phyloP scores from a whole-genome alignment of 1,284 basidiomycete genomes.

The Meira miltonrushii region DNA sequence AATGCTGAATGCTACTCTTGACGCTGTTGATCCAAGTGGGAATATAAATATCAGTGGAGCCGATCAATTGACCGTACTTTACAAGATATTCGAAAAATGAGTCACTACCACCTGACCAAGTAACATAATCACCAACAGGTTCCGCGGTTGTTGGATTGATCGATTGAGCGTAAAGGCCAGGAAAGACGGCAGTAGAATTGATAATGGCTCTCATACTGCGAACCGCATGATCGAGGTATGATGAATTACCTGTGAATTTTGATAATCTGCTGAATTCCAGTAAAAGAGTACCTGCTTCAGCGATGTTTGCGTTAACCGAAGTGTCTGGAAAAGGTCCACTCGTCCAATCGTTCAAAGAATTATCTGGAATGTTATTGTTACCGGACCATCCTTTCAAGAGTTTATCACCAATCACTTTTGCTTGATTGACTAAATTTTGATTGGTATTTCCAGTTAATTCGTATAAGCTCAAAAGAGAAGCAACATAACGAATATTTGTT shows the following conservation, averaged over 20 bases:
- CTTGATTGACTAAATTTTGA: slow-evolving; percentile 33
- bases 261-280: slow-evolving; percentile 38
- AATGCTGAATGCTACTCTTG: slow-evolving; percentile 26
- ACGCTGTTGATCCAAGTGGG: slow-evolving; percentile 33
- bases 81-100: slow-evolving; percentile 43
- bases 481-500: slow-evolving; percentile 45
- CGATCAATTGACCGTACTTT: slow-evolving; percentile 37
- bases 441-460: slow-evolving; percentile 38
- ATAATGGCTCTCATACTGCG: slow-evolving; percentile 35
- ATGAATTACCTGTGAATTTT: slow-evolving; percentile 31
- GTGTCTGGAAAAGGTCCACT: slow-evolving; percentile 16
- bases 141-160: slow-evolving; percentile 18
- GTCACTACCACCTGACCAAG: slow-evolving; percentile 45
- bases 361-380: slow-evolving; percentile 35
- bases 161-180: slow-evolving; percentile 33
- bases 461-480: slow-evolving; percentile 39
- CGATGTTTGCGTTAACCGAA: slow-evolving; percentile 25
- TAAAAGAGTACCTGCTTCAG: slow-evolving; percentile 37
- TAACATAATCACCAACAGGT: slow-evolving; percentile 23
- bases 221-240: slow-evolving; percentile 27
- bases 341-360: slow-evolving; percentile 35
- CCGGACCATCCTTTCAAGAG: slow-evolving; percentile 38
- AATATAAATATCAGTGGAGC: slow-evolving; percentile 25
- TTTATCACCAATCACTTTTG: slow-evolving; percentile 31
- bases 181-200: slow-evolving; percentile 22